Evolutionary conservation across 2,329 filamentous ascomycete species (phyloP).

Genomic region (Ceratocystis papillata): DNA sequence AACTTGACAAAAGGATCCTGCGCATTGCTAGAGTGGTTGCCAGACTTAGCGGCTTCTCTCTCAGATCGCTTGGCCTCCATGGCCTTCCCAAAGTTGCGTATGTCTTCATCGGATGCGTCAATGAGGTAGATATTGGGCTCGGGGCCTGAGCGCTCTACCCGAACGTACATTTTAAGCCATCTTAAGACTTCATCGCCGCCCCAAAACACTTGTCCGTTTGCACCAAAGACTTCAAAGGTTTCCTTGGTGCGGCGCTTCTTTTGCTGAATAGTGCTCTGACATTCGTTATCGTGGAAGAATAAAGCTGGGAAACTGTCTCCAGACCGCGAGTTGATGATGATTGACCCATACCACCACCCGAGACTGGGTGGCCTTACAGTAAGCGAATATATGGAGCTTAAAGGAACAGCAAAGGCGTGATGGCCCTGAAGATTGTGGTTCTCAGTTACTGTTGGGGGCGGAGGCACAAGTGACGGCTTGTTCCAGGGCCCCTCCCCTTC

Average conservation of each 20-base stretch:
- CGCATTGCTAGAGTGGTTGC: constrained; percentile 37
- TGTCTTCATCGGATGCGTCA: constrained; percentile 77
- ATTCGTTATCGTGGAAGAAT: constrained; percentile 97
- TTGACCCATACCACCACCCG: constrained; percentile 96
- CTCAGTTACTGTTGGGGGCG: constrained; percentile 73
- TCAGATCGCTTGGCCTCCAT: constrained; percentile 32
- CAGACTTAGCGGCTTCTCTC: constrained; percentile 31
- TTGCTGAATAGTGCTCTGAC: constrained; percentile 86
- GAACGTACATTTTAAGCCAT: constrained; percentile 78
- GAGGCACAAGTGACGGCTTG: constrained; percentile 82
- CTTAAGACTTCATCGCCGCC: constrained; percentile 88
- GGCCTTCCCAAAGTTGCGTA: constrained; percentile 55
- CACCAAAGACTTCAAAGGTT: constrained; percentile 81
- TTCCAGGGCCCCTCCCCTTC: constrained; percentile 70
- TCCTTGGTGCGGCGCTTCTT: constrained; percentile 77
- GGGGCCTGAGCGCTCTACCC: constrained; percentile 69
- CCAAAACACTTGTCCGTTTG: constrained; percentile 85
- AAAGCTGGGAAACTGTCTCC: constrained; percentile 91
- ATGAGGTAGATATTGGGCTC: constrained; percentile 88
- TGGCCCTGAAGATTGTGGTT: constrained; percentile 54
- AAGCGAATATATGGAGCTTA: constrained; percentile 82
- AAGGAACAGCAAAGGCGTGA: constrained; percentile 84
- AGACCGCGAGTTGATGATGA: constrained; percentile 81
- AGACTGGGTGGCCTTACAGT: constrained; percentile 82
- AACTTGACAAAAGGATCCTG: constrained; percentile 94